phyloP scores from a whole-genome alignment of 345 rosid species.

The Chamaenerion angustifolium region DNA sequence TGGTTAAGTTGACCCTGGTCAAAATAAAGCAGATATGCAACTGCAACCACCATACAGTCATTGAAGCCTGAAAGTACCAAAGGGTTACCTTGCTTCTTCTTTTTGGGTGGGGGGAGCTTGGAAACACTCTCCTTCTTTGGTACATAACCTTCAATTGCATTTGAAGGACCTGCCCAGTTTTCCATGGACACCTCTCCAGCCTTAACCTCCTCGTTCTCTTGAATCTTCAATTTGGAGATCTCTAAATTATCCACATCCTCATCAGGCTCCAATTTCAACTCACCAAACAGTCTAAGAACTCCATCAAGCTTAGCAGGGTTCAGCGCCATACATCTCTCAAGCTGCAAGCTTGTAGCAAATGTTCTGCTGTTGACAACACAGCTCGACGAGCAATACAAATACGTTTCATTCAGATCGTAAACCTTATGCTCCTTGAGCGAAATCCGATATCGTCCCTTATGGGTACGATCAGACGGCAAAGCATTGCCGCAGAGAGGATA shows the following conservation, averaged over 20 bases:
- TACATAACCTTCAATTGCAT: conserved; percentile 85
- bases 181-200: conserved; percentile 24
- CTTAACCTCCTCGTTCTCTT: conserved; percentile 30
- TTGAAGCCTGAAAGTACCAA: no score
- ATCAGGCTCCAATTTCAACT: conserved; percentile 11
- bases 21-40: no score
- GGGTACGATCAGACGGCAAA: conserved; percentile 33
- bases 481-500: conserved; percentile 47
- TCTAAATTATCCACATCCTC: conserved; percentile 28
- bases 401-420: conserved; percentile 44
- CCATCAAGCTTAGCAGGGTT: conserved; percentile 29
- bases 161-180: conserved; percentile 52
- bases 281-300: conserved; percentile 35
- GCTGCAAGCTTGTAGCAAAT: conserved; percentile 34
- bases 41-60: no score
- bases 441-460: conserved; percentile 52
- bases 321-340: conserved; percentile 34
- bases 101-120: conserved; percentile 7
- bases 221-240: conserved; percentile 35
- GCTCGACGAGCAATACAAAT: conserved; percentile 51
- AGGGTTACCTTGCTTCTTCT: not conserved
- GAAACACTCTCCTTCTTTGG: conserved; percentile 22
- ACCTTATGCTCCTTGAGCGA: conserved; percentile 63
- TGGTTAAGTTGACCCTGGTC: no score
- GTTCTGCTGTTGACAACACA: conserved; percentile 50